Evolutionary conservation across 805 yeast genomes (phyloP).

Genomic region (Yarrowia hollandica): DNA sequence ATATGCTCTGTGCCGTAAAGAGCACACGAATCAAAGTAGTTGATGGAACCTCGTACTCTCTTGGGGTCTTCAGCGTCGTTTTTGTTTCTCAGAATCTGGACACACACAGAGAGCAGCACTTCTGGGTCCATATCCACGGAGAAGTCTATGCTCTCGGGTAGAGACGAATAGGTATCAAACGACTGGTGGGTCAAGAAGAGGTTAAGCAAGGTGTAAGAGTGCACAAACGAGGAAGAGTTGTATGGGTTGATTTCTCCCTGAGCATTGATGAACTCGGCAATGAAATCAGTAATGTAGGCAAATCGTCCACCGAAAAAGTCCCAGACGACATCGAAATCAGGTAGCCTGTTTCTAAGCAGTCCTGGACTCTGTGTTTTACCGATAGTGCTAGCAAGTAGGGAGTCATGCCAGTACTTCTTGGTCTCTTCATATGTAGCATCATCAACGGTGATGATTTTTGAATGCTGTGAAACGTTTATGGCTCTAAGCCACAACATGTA

Average conservation of each 20-base stretch:
- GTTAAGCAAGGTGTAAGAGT: slow-evolving; percentile 23
- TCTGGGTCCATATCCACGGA: slow-evolving; percentile 20
- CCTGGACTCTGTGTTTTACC: slow-evolving; percentile 33
- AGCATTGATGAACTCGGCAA: slow-evolving; percentile 33
- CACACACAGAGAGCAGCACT: slow-evolving; percentile 15
- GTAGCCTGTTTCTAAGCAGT: slow-evolving; percentile 30
- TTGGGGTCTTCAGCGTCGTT: neutral
- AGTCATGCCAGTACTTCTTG: slow-evolving; percentile 27
- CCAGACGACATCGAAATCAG: slow-evolving; percentile 33
- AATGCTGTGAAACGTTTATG: slow-evolving; percentile 30
- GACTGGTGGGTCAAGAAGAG: slow-evolving; percentile 27
- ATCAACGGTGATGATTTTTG: slow-evolving; percentile 32
- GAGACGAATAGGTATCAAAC: slow-evolving; percentile 25
- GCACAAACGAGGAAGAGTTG: slow-evolving; percentile 25
- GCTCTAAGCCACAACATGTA: slow-evolving; percentile 31
- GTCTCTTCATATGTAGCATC: slow-evolving; percentile 32
- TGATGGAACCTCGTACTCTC: neutral
- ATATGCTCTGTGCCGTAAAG: slow-evolving; percentile 29
- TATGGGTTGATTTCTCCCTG: slow-evolving; percentile 31
- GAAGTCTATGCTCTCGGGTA: slow-evolving; percentile 25
- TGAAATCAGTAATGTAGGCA: slow-evolving; percentile 32
- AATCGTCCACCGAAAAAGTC: slow-evolving; percentile 34
- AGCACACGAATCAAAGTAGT: slow-evolving; percentile 29
- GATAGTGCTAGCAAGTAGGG: slow-evolving; percentile 31
- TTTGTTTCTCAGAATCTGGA: slow-evolving; percentile 10